Conservation (phyloP, 2,329 filamentous ascomycete species). For the Phyllosticta citrichinensis region DNA sequence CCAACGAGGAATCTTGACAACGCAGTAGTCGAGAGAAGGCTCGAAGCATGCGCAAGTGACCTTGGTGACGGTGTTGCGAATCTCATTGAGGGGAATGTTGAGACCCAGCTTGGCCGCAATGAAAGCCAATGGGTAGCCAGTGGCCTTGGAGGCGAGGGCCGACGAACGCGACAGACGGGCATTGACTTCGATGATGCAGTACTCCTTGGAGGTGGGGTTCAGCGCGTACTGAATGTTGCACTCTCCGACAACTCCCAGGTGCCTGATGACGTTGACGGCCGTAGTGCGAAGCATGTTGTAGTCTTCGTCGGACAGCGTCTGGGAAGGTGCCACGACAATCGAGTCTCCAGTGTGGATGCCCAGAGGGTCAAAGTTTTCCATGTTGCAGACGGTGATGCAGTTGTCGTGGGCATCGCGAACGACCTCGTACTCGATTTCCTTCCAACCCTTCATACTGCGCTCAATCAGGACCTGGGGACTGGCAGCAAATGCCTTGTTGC, state of each 20-base stretch:
- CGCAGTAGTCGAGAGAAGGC: slow-evolving; percentile 93
- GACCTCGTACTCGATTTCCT: slow-evolving; percentile 98
- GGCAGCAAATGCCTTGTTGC: slow-evolving; percentile 87
- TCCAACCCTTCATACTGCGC: slow-evolving; percentile 99
- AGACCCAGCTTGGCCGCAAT: slow-evolving; percentile 95
- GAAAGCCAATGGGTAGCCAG: slow-evolving; percentile 90
- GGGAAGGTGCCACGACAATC: slow-evolving; percentile 93
- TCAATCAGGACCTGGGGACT: slow-evolving; percentile 96
- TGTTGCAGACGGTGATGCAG: slow-evolving; percentile 99
- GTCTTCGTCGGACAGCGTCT: slow-evolving; percentile 93
- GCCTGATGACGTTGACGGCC: slow-evolving; percentile 92
- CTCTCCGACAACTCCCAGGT: slow-evolving; percentile 93
- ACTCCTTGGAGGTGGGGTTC: slow-evolving; percentile 90
- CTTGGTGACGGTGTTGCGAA: slow-evolving; percentile 91
- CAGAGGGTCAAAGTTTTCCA: slow-evolving; percentile 99
- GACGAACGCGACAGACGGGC: slow-evolving; percentile 92
- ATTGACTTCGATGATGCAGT: slow-evolving; percentile 99
- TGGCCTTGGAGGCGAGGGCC: slow-evolving; percentile 91
- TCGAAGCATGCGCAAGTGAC: slow-evolving; percentile 96
- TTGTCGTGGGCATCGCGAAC: slow-evolving; percentile 93
- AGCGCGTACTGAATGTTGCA: slow-evolving; percentile 98
- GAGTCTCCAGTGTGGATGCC: slow-evolving; percentile 98
- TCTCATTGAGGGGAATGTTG: slow-evolving; percentile 89
- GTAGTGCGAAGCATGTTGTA: slow-evolving; percentile 99
- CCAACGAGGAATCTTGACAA: slow-evolving; percentile 98